A percentile compares a stretch with the other conserved stretches of the same genome.
Conservation (phyloP, 2,329 filamentous ascomycete genomes). For the Aspergillus jensenii region DNA sequence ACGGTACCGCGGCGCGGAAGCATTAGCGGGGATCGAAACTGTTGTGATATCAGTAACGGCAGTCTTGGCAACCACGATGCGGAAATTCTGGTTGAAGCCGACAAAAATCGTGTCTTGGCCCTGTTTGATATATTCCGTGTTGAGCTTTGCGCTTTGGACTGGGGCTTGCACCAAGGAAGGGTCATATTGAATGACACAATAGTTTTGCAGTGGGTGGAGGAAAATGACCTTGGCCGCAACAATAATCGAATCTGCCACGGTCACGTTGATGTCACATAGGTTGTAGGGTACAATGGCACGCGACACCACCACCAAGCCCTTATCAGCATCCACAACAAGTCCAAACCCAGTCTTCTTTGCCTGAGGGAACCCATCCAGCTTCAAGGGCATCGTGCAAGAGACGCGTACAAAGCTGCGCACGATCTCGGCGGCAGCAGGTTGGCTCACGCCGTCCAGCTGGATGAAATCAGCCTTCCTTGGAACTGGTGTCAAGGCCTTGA, state of each 20-base stretch:
- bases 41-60: slow-evolving; percentile 96
- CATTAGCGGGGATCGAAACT: slow-evolving; percentile 92
- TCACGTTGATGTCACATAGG: slow-evolving; percentile 92
- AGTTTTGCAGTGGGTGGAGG: slow-evolving; percentile 94
- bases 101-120: slow-evolving; percentile 94
- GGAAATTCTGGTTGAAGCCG: slow-evolving; percentile 94
- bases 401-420: slow-evolving; percentile 94
- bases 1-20: slow-evolving; percentile 85
- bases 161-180: slow-evolving; percentile 89
- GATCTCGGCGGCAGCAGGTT: slow-evolving; percentile 87
- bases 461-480: slow-evolving; percentile 86
- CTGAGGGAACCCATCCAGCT: slow-evolving; percentile 96
- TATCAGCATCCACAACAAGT: slow-evolving; percentile 93
- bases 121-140: slow-evolving; percentile 80
- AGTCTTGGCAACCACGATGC: slow-evolving; percentile 90
- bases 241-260: slow-evolving; percentile 93
- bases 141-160: slow-evolving; percentile 83
- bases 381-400: slow-evolving; percentile 88
- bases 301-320: slow-evolving; percentile 91
- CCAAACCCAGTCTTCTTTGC: slow-evolving; percentile 94
- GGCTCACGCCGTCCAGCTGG: slow-evolving; percentile 80
- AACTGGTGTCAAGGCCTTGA: slow-evolving; percentile 71
- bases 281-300: slow-evolving; percentile 94
- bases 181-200: slow-evolving; percentile 93
- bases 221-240: slow-evolving; percentile 94